Evolutionary conservation across 1,284 basidiomycete species (phyloP), one percentile per base, ranked within the genome.

Genomic region (Microbotryum scabiosae): DNA sequence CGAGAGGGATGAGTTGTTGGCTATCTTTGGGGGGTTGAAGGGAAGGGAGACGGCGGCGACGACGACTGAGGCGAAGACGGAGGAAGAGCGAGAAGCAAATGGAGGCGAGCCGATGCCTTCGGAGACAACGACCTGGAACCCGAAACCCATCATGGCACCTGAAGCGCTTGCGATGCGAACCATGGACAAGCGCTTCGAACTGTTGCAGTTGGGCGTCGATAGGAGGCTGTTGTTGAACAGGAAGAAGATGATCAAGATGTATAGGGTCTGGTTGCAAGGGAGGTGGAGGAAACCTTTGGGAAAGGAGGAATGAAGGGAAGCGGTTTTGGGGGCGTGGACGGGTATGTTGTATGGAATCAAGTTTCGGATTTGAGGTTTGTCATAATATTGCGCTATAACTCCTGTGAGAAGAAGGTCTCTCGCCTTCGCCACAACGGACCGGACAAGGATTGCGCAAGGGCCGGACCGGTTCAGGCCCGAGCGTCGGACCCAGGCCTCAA

Each of bases 231-330:
- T 97, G 54, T 85, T 97, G 47, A 97, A 97, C 74, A 80, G 92
- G 55, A 96, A 93, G 75, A 80, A 89, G 59, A 86, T 91, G 76
- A 77, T 93, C 57, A 91, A 93, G 76, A 97, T 97, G 92, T 94
- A 93, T 74, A 79, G 92, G 21, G 63, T 72, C 10, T 74, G 73
- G 73, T 53, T 73, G 60, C 73, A 73, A 57, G 72, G 66, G 12
- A 56, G 58, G 25, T 58, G 56, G 56, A 53, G 56, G 47, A 58
- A 62, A 46, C 56, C 61, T 16, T 32, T 51, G 36, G 36, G 10
- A 12, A 41, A 41, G 9, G 36, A 49, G 47, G 47, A 14, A n/a
- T 26, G 47, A 21, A 23, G 47, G 47, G 47, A 26, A 20, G 20
- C 20, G 21, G 7, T 30, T 10, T 30, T 28, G 3, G 8, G 26